phyloP scores from a whole-genome alignment of 257 asterid species.

The Anisodus tanguticus region DNA sequence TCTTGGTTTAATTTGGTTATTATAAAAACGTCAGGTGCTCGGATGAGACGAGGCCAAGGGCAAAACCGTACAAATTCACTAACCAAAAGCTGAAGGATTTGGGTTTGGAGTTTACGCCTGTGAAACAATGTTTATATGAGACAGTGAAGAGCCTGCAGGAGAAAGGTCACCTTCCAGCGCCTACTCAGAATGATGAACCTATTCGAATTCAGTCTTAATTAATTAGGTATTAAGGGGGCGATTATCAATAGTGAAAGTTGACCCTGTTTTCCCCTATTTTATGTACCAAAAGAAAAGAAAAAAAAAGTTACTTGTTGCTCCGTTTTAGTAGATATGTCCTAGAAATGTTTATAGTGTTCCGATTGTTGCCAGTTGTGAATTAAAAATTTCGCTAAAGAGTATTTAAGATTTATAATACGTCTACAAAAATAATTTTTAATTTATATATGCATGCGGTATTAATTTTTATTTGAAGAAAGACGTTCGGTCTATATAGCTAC shows the following conservation, averaged over 20 bases:
- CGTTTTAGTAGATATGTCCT: background rate
- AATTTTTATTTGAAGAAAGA: too few species aligned
- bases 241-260: background rate
- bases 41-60: conserved; percentile 65
- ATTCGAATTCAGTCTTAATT: conserved; percentile 43
- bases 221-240: background rate
- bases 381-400: too few species aligned
- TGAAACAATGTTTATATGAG: conserved; percentile 64
- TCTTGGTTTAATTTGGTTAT: background rate
- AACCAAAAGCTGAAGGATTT: conserved; percentile 72
- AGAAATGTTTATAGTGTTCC: background rate
- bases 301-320: background rate
- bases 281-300: background rate
- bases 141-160: conserved; percentile 80
- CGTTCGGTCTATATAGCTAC: too few species aligned
- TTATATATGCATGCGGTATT: too few species aligned
- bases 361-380: background rate
- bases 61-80: conserved; percentile 67
- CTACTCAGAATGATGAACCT: conserved; percentile 50
- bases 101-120: conserved; percentile 68
- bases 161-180: conserved; percentile 62
- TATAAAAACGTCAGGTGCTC: conserved; percentile 56
- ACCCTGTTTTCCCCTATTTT: background rate
- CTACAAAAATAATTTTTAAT: too few species aligned
- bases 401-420: too few species aligned